Evolutionary conservation across 1,139 yeast species (phyloP).

Genomic region (Pichia sp.): DNA sequence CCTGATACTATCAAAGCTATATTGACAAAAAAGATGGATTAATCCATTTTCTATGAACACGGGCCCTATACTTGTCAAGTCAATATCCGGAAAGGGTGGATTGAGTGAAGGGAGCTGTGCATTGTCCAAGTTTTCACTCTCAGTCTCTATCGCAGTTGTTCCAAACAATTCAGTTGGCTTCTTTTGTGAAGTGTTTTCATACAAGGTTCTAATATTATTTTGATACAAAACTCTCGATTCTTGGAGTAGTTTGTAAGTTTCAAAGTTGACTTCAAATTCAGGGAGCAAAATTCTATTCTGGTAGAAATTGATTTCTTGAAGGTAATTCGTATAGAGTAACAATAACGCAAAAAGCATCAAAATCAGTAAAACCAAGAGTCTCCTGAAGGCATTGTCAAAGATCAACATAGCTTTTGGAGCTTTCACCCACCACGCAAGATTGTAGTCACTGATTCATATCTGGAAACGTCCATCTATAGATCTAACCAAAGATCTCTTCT

Average conservation of each 20-base stretch:
- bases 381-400: conserved; percentile 15
- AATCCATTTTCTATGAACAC: conserved; percentile 25
- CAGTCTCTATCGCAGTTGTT: background rate
- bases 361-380: conserved; percentile 15
- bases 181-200: too few relatives aligned
- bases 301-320: conserved; percentile 21
- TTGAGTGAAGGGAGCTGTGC: conserved; percentile 11
- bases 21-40: conserved; percentile 18
- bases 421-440: too few relatives aligned
- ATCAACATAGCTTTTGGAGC: conserved; percentile 9
- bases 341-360: conserved; percentile 17
- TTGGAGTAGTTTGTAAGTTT: conserved; percentile 17
- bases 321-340: conserved; percentile 20
- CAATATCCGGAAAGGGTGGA: conserved; percentile 23
- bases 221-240: conserved; percentile 9
- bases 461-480: too few relatives aligned
- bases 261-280: conserved; percentile 17
- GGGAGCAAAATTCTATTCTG: conserved; percentile 18
- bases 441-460: too few relatives aligned
- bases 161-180: too few relatives aligned
- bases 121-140: background rate
- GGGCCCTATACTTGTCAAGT: conserved; percentile 22
- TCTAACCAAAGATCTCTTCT: too few relatives aligned
- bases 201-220: conserved; percentile 3
- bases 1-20: conserved; percentile 16